Evolutionary conservation across 1,139 yeast species (phyloP).

Genomic region (Blastobotrys illinoisensis): DNA sequence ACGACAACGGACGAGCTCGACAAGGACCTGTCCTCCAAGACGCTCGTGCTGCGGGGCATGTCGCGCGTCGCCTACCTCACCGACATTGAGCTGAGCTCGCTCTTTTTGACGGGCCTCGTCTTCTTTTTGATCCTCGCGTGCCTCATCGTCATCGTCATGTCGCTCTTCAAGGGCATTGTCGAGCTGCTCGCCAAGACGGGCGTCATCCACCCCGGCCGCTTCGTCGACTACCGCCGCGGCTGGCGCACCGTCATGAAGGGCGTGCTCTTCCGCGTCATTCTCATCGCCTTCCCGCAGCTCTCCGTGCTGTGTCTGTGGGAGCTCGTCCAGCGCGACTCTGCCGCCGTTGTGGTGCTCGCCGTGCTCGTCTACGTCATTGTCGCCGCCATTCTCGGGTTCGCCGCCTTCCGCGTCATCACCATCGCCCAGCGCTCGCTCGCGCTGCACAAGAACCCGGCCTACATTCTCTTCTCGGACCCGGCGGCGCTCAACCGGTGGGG

Average conservation of each 20-base stretch:
- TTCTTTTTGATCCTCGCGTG: slow-evolving; percentile 75
- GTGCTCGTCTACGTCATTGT: slow-evolving; percentile 56
- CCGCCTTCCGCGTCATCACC: slow-evolving; percentile 62
- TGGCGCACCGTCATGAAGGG: slow-evolving; percentile 85
- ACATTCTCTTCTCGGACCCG: slow-evolving; percentile 79
- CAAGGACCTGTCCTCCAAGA: slow-evolving; percentile 49
- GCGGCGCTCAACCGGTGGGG: slow-evolving; percentile 83
- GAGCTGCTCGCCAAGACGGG: slow-evolving; percentile 64
- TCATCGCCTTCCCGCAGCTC: slow-evolving; percentile 82
- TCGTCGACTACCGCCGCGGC: slow-evolving; percentile 71
- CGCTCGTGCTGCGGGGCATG: slow-evolving; percentile 80
- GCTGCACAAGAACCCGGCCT: slow-evolving; percentile 87
- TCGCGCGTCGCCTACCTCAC: slow-evolving; percentile 86
- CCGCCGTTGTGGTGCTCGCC: slow-evolving; percentile 77
- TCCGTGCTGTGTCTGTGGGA: slow-evolving; percentile 86
- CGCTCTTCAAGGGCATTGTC: slow-evolving; percentile 65
- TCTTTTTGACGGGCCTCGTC: slow-evolving; percentile 81
- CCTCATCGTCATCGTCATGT: slow-evolving; percentile 57
- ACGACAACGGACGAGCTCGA: slow-evolving; percentile 67
- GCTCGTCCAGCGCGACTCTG: slow-evolving; percentile 73
- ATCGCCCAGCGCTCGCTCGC: slow-evolving; percentile 68
- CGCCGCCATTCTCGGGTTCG: slow-evolving; percentile 60
- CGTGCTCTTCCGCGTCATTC: slow-evolving; percentile 71
- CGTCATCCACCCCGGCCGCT: slow-evolving; percentile 52
- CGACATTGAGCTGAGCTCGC: slow-evolving; percentile 74